Evolutionary conservation across 2,329 filamentous ascomycete genomes (phyloP).

Genomic region (Diplodia mutila): DNA sequence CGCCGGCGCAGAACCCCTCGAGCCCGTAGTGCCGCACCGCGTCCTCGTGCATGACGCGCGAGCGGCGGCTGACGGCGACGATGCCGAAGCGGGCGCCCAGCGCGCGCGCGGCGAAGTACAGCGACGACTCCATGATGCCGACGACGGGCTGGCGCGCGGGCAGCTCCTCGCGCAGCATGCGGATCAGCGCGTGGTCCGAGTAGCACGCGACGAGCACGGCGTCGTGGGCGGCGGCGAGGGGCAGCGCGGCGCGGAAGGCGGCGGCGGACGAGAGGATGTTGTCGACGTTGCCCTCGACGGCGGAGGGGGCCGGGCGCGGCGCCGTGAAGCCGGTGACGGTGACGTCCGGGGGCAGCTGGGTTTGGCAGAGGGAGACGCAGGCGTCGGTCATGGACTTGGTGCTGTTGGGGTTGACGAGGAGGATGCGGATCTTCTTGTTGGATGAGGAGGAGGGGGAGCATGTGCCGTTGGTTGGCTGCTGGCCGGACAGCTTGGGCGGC

Average conservation of each 20-base stretch:
- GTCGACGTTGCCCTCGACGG: slow-evolving; percentile 57
- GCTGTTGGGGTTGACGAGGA: slow-evolving; percentile 56
- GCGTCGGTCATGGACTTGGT: slow-evolving; percentile 53
- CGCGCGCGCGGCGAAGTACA: slow-evolving; percentile 54
- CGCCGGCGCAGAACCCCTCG: slow-evolving; percentile 48
- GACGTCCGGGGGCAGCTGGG: slow-evolving; percentile 53
- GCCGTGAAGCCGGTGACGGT: slow-evolving; percentile 56
- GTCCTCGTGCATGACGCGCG: slow-evolving; percentile 47
- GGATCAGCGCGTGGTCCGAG: slow-evolving; percentile 52
- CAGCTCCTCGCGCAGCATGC: slow-evolving; percentile 53
- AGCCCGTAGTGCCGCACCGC: slow-evolving; percentile 49
- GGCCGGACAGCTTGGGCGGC: slow-evolving; percentile 38
- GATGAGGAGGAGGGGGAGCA: slow-evolving; percentile 2
- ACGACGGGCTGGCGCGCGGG: slow-evolving; percentile 45
- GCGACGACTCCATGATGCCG: slow-evolving; percentile 56
- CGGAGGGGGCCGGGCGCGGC: slow-evolving; percentile 53
- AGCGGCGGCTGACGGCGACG: slow-evolving; percentile 47
- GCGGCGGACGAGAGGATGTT: slow-evolving; percentile 56
- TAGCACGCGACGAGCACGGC: slow-evolving; percentile 56
- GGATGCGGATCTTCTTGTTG: slow-evolving; percentile 42
- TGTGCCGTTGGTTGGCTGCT: slow-evolving; percentile 17
- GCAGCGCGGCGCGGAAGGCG: slow-evolving; percentile 51
- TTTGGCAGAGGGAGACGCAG: slow-evolving; percentile 49
- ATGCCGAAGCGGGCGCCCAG: slow-evolving; percentile 54
- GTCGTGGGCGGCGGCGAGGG: slow-evolving; percentile 49